Conservation (phyloP, 345 rosid genomes). For the Cardiospermum halicacabum region DNA sequence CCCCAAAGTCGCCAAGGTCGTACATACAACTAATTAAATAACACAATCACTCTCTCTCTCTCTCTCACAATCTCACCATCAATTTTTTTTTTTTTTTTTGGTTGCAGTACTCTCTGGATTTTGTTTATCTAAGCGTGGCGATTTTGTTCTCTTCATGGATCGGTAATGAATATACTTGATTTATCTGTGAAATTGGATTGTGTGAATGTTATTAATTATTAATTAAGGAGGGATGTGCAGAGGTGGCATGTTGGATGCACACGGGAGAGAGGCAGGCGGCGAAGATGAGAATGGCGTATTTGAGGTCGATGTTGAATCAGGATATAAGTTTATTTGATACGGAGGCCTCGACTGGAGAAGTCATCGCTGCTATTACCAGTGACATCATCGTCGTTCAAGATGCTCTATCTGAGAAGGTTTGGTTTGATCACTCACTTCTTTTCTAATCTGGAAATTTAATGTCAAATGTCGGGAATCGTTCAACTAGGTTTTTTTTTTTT, state of each 20-base stretch:
- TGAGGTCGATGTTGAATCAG: constrained; percentile 78
- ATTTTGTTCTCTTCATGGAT: constrained; percentile 89
- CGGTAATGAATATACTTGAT: constrained; percentile 34
- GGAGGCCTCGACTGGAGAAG: constrained; percentile 88
- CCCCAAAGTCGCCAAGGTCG: constrained; percentile 84
- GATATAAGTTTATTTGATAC: constrained; percentile 89
- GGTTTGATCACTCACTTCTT: no score
- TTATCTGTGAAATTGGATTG: no score
- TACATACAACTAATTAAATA: no score
- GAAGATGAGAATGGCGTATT: constrained; percentile 90
- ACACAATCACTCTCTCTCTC: no score
- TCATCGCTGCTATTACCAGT: constrained; percentile 82
- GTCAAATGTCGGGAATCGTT: no score
- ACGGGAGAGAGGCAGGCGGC: constrained; percentile 95
- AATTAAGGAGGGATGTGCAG: constrained; percentile 23
- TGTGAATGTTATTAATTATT: no score
- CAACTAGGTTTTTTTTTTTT: no score
- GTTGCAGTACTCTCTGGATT: constrained; percentile 95
- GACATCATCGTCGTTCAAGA: constrained; percentile 89
- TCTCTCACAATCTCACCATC: background rate
- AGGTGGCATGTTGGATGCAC: constrained; percentile 99
- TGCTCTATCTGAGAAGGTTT: constrained; percentile 96
- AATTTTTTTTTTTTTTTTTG: background rate
- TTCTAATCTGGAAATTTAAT: no score
- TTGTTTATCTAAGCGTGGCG: constrained; percentile 83